phyloP scores from a whole-genome alignment of 1,139 yeast species.

The Sporopachydermia cereana region DNA sequence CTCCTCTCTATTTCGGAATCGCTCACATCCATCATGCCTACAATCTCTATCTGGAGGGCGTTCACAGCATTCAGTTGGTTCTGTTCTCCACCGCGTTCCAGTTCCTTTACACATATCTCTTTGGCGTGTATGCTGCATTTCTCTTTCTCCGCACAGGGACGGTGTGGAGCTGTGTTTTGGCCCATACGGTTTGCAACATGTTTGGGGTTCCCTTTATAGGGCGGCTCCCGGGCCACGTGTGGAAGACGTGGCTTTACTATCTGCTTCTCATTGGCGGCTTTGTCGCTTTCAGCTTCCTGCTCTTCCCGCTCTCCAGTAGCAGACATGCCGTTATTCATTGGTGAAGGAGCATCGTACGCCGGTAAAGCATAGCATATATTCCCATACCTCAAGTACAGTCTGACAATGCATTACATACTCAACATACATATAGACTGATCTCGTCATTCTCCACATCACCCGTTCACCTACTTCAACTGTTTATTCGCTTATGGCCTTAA shows the following conservation, averaged over 20 bases:
- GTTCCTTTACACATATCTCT: conserved; percentile 58
- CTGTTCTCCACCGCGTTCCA: conserved; percentile 41
- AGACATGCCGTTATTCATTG: neutral
- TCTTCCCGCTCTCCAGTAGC: neutral
- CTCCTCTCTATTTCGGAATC: conserved; percentile 75
- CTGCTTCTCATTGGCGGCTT: neutral
- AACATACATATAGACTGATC: no score
- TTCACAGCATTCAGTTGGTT: conserved; percentile 25
- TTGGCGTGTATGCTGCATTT: conserved; percentile 66
- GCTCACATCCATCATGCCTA: conserved; percentile 86
- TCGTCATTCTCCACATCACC: no score
- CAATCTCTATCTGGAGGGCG: conserved; percentile 32
- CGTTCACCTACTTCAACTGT: no score
- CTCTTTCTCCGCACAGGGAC: conserved; percentile 42
- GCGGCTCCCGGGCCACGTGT: conserved; percentile 15
- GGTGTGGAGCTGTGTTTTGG: conserved; percentile 49
- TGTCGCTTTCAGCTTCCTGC: neutral
- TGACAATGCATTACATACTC: no score
- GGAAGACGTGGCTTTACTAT: conserved; percentile 1
- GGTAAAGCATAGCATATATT: no score
- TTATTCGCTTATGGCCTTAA: no score
- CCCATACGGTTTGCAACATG: conserved; percentile 67
- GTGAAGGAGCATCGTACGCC: no score
- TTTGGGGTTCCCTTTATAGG: conserved; percentile 59
- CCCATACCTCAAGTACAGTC: no score